Evolutionary conservation across 1,139 yeast genomes (phyloP).

Genomic region (Pichia kudriavzevii): DNA sequence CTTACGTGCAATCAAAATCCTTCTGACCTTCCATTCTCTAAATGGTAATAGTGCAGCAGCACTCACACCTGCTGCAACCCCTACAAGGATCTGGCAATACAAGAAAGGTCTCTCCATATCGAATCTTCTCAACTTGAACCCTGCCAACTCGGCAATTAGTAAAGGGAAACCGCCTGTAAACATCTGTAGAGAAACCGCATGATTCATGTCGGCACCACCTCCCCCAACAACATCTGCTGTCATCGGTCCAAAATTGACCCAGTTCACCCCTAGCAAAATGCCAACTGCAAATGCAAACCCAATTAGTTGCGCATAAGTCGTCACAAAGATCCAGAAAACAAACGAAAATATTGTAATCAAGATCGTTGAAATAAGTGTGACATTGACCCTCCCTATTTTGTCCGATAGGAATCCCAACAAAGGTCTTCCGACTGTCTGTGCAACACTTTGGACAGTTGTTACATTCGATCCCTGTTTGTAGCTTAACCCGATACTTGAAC

Average conservation of each 20-base stretch:
- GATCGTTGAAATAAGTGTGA: slow-evolving; percentile 32
- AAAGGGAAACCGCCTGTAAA: slow-evolving; percentile 27
- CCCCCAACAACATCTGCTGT: slow-evolving; percentile 44
- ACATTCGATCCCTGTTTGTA: slow-evolving; percentile 49
- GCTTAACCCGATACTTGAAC: slow-evolving; percentile 50
- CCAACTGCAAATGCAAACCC: slow-evolving; percentile 52
- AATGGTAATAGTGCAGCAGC: slow-evolving; percentile 28
- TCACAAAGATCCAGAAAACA: slow-evolving; percentile 50
- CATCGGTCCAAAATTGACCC: slow-evolving; percentile 54
- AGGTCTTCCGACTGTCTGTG: slow-evolving; percentile 64
- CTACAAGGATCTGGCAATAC: slow-evolving; percentile 56
- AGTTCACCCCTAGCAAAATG: slow-evolving; percentile 52
- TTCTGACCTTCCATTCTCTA: slow-evolving; percentile 36
- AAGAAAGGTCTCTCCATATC: slow-evolving; percentile 38
- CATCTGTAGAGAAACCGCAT: slow-evolving; percentile 29
- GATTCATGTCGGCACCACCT: slow-evolving; percentile 27
- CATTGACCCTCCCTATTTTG: slow-evolving; percentile 48
- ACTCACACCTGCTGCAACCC: slow-evolving; percentile 38
- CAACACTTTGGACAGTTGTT: slow-evolving; percentile 56
- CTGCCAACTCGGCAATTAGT: slow-evolving; percentile 39
- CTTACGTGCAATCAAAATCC: slow-evolving; percentile 22
- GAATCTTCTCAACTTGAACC: slow-evolving; percentile 33
- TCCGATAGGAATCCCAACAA: slow-evolving; percentile 53
- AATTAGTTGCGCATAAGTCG: slow-evolving; percentile 42
- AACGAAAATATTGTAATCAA: slow-evolving; percentile 25